Base-by-base conservation (phyloP, 2,329 filamentous ascomycete species). In the Phyllosticta ampelicida region DNA sequence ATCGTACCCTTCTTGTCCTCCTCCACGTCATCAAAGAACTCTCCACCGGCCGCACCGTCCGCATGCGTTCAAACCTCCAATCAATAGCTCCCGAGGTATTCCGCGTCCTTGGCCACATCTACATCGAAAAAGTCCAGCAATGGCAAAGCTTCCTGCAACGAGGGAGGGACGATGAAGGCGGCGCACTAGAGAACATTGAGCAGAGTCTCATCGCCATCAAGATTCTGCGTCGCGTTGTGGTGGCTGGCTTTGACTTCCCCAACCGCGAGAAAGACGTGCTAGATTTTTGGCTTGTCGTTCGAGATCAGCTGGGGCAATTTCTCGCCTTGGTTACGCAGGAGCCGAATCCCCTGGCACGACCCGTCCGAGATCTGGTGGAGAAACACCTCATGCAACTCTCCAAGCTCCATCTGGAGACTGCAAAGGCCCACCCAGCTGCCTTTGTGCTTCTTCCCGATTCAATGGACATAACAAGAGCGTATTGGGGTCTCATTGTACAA, bases 21-120 rank as follows among this genome's bases (percentile, higher is more conserved):
- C 77, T 97, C 13, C 86, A 92, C 53, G 84, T 96, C 26, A 85
- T 95, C 67, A 99, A 97, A 74, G 94, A 97, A 70, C 77, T 97
- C 5, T 85, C 88, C 0, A 91, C 88, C 0, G 91, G 87, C 2
- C 81, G 90, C 50, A 73, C 97, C 53, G 80, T 85, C 58, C 83
- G 82, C 62, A 90, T 86, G 0, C 85, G 91, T 66, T 84, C 85
- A 1, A 86, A 84, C 44, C 76, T 99, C 16, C 87, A 95, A 64
- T 83, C 84, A 1, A 80, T 89, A 28, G 84, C 90, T 0, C 89
- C 91, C 0, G 90, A 96, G 69, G 82, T 96, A 20, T 82, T 96
- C n/a, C 85, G 86, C 64, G 77, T 94, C 2, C 76, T 97, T 20
- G 85, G 83, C 19, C 82, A 83, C 57, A 86, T 96, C 53, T 97